These are phyloP conservation scores for Debaryomyces castellii DNA, from an alignment of 805 yeast genomes.

Conservation along the genomic window DNA sequence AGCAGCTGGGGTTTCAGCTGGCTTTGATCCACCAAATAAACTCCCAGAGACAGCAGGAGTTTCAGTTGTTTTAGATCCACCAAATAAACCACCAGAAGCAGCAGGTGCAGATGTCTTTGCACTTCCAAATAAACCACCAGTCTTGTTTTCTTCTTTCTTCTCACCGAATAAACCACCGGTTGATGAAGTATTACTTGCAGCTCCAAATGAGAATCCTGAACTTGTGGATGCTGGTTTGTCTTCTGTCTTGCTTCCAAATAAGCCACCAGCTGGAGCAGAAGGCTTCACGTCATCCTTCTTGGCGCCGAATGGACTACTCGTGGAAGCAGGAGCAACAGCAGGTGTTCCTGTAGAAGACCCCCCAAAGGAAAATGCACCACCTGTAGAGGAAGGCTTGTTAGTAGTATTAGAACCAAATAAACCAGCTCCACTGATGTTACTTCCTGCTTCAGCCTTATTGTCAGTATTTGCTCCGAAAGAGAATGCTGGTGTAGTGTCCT, in stretches of 20 bases:
- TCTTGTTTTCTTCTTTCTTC: too few species aligned
- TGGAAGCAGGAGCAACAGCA: not conserved
- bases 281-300: not conserved
- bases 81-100: slow-evolving; percentile 19
- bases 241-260: slow-evolving; percentile 11
- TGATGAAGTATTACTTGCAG: not conserved
- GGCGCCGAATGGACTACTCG: not conserved
- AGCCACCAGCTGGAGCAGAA: slow-evolving; percentile 6
- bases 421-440: slow-evolving; percentile 2
- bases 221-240: not conserved
- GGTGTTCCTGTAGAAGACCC: slow-evolving; percentile 4
- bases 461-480: slow-evolving; percentile 6
- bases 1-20: slow-evolving; percentile 7
- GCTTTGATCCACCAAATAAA: slow-evolving; percentile 14
- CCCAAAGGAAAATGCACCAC: slow-evolving; percentile 4
- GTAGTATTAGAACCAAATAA: not conserved
- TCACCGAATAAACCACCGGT: not conserved
- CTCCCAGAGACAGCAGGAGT: slow-evolving; percentile 11
- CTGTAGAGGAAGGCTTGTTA: not conserved
- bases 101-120: not conserved
- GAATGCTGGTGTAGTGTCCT: slow-evolving; percentile 6
- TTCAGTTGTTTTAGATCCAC: slow-evolving; percentile 4
- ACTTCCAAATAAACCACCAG: not conserved
- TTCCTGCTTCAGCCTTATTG: not conserved
- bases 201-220: slow-evolving; percentile 5